phyloP scores from a whole-genome alignment of 2,329 filamentous ascomycete genomes.

The Diaporthe australafricana region DNA sequence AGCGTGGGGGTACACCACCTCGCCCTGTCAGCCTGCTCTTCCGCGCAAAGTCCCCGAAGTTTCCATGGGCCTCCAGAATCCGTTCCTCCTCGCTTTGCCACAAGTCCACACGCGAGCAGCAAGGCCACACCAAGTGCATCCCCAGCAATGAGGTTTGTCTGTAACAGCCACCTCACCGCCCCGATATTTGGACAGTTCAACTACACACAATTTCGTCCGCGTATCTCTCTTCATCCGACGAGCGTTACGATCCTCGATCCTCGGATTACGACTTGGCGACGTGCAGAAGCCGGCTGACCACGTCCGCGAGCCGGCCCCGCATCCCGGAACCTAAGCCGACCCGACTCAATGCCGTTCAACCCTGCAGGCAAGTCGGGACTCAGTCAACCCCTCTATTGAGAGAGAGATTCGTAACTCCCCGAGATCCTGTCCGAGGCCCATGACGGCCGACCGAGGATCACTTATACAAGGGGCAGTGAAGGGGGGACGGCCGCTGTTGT shows the following conservation, averaged over 20 bases:
- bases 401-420: background rate
- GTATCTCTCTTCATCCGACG: background rate
- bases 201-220: too few species aligned
- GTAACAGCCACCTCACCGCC: background rate
- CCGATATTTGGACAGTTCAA: background rate
- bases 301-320: slow-evolving; percentile 34
- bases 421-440: background rate
- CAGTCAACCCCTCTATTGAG: slow-evolving; percentile 17
- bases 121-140: background rate
- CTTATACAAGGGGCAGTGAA: background rate
- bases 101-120: background rate
- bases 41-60: background rate
- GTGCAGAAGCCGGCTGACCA: slow-evolving; percentile 22
- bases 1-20: slow-evolving; percentile 21
- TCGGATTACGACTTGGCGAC: slow-evolving; percentile 14
- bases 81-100: background rate
- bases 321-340: slow-evolving; percentile 25
- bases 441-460: background rate
- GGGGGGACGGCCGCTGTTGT: background rate
- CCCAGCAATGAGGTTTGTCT: background rate
- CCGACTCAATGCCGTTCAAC: slow-evolving; percentile 1
- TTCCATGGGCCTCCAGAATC: background rate
- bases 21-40: slow-evolving; percentile 15
- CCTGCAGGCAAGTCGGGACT: slow-evolving; percentile 2
- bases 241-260: background rate